Percentiles rank a stretch among this genome's conserved stretches.
These are phyloP conservation scores for Cruciata laevipes DNA, from an alignment of 257 asterid species.

Conservation along the genomic window DNA sequence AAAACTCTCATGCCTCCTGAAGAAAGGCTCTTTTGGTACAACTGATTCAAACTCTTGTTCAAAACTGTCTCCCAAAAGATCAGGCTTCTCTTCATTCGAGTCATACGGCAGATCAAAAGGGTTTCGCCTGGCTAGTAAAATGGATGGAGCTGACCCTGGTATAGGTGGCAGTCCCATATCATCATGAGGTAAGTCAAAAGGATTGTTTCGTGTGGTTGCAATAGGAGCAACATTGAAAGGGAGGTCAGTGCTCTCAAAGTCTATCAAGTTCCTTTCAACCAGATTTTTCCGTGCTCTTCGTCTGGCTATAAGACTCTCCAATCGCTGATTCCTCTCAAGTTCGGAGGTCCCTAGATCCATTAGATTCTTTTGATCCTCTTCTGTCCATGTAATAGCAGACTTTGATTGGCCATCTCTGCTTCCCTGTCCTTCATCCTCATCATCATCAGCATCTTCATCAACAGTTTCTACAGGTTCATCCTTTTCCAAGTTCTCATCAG, in stretches of 20 bases:
- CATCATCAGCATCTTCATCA: slow-evolving; percentile 51
- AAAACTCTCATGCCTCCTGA: slow-evolving; percentile 72
- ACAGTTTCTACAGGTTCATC: slow-evolving; percentile 45
- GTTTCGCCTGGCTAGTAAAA: slow-evolving; percentile 59
- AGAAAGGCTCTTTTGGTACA: slow-evolving; percentile 48
- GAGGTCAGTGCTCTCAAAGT: slow-evolving; percentile 64
- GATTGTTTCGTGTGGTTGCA: slow-evolving; percentile 60
- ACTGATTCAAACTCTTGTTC: slow-evolving; percentile 47
- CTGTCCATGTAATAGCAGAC: slow-evolving; percentile 73
- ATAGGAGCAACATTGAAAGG: slow-evolving; percentile 57
- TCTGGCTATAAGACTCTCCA: slow-evolving; percentile 78
- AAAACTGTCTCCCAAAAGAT: slow-evolving; percentile 62
- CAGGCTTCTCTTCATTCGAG: slow-evolving; percentile 76
- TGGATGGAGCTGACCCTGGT: slow-evolving; percentile 94
- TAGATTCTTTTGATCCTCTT: slow-evolving; percentile 89
- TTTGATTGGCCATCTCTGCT: slow-evolving; percentile 45
- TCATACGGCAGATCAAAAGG: slow-evolving; percentile 89
- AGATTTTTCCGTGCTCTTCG: slow-evolving; percentile 63
- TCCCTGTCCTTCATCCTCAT: slow-evolving; percentile 43
- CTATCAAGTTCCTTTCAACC: slow-evolving; percentile 67
- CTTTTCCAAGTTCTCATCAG: slow-evolving; percentile 47
- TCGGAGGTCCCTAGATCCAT: slow-evolving; percentile 87
- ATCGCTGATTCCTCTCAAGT: slow-evolving; percentile 73
- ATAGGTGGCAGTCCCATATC: slow-evolving; percentile 57
- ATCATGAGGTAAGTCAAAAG: slow-evolving; percentile 51